A percentile compares a stretch with the other conserved stretches of the same genome.
These are phyloP conservation scores for Phycomyces nitens DNA, from an alignment of 192 early-diverging fungal species.

Conservation along the genomic window DNA sequence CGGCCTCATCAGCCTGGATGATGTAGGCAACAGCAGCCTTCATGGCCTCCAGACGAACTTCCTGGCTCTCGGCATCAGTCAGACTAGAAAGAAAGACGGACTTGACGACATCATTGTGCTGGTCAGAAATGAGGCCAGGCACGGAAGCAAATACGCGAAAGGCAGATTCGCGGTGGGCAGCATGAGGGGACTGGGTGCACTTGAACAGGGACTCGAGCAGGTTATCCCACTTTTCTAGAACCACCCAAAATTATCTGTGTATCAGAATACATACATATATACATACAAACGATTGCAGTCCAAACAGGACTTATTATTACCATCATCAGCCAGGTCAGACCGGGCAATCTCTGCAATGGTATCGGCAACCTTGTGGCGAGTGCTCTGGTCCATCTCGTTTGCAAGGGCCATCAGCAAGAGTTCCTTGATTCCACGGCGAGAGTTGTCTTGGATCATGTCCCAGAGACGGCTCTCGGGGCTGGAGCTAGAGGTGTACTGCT, in stretches of 20 bases:
- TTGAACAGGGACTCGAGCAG: conserved; percentile 77
- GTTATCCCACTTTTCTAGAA: conserved; percentile 74
- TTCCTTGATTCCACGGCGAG: conserved; percentile 65
- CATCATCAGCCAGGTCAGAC: conserved; percentile 45
- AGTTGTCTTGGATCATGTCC: conserved; percentile 62
- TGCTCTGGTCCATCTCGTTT: conserved; percentile 65
- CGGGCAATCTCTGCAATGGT: conserved; percentile 87
- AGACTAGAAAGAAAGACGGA: conserved; percentile 72
- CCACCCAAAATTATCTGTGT: background rate
- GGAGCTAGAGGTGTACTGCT: conserved; percentile 24
- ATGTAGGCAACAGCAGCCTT: conserved; percentile 79
- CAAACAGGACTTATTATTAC: no score
- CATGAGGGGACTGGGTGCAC: conserved; percentile 71
- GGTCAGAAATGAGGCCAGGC: conserved; percentile 70
- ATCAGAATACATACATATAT: no score
- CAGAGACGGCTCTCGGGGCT: conserved; percentile 53
- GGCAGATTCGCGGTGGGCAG: conserved; percentile 80
- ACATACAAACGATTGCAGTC: no score
- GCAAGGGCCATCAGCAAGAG: conserved; percentile 78
- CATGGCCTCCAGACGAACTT: conserved; percentile 68
- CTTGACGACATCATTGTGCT: conserved; percentile 68
- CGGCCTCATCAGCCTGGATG: conserved; percentile 57
- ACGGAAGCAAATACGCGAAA: conserved; percentile 88
- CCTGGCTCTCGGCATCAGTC: conserved; percentile 59
- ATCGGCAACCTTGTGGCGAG: conserved; percentile 92